Base-by-base conservation (phyloP, 2,329 filamentous ascomycete species). In the Hymenoscyphus salicellus region DNA sequence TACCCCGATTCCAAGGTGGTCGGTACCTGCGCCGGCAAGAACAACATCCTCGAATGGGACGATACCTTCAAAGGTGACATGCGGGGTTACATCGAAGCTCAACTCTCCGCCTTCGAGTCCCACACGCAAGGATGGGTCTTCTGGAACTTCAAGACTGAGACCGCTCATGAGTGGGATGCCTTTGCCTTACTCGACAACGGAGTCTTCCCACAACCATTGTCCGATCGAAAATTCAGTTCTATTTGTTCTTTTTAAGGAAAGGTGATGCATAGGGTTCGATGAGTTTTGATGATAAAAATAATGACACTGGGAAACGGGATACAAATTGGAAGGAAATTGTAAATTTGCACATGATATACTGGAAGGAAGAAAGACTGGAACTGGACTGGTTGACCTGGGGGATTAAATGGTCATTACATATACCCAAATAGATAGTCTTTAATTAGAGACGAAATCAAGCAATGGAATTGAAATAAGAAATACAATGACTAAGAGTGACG, bases 101-200 rank as follows among this genome's bases (percentile, higher is more conserved):
- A 86, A 72, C 75, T 86, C 58, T 77, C 79, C 33, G 76, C 80
- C 0, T 86, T 81, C 68, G 84, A 86, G 74, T 71, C 71, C 10
- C 77, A 79, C 61, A 80, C 81, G 1, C 75, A 82, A 32, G 84
- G 84, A 2, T 86, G 83, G 83, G 75, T 84, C 32, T 85, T 82
- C 72, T 86, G 83, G 83, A 85, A 84, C 66, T 86, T 84, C 76
- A 86, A 86, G 77, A 84, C 83, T 0, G 82, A 86, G 69, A 66
- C 66, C 0, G 79, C 80, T 2, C 77, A 79, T 49, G 83, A 85
- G 69, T 86, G 83, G 82, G 82, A 85, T 72, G 78, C 80, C 28
- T 81, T 81, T 64, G 74, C 73, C 30, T 73, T 85, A 10, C 74
- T 84, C 20, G 80, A 82, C 66, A 78, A 77, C 32, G 82, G 82